Conservation (phyloP, 768 basidiomycete genomes). For the Daedaleopsis nitida region DNA sequence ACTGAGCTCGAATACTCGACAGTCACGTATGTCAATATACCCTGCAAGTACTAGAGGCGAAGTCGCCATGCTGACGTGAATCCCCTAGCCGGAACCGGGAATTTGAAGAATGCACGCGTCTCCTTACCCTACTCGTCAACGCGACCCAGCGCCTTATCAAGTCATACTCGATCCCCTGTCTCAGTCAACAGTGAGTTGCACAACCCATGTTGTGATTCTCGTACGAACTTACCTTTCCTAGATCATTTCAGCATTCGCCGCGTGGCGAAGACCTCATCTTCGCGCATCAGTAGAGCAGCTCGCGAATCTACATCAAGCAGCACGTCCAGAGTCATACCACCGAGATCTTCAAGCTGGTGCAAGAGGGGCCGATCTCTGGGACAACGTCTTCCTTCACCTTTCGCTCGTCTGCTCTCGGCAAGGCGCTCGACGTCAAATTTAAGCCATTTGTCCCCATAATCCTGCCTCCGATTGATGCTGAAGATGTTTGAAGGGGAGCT, state of each 20-base stretch:
- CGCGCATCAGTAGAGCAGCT: conserved; percentile 92
- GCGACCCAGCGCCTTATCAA: conserved; percentile 94
- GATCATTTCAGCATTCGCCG: conserved; percentile 95
- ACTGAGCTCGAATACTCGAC: conserved; percentile 98
- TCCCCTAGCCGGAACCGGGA: conserved; percentile 67
- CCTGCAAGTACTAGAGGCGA: not conserved
- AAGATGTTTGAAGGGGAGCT: conserved; percentile 90
- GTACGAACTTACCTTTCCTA: conserved; percentile 26
- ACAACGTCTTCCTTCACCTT: conserved; percentile 77
- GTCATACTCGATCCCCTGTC: conserved; percentile 92
- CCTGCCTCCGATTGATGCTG: conserved; percentile 83
- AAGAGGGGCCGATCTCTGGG: conserved; percentile 96
- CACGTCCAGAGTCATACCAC: conserved; percentile 92
- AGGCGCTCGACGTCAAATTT: conserved; percentile 95
- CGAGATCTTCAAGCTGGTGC: conserved; percentile 82
- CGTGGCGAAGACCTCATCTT: conserved; percentile 78
- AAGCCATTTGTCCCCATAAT: conserved; percentile 93
- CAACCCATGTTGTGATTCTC: not conserved
- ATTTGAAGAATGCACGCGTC: conserved; percentile 93
- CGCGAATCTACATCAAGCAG: conserved; percentile 92
- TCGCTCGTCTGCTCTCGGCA: conserved; percentile 91
- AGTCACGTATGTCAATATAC: conserved; percentile 59
- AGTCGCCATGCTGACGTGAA: conserved; percentile 10
- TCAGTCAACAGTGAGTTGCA: conserved; percentile 74
- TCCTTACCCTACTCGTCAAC: conserved; percentile 86